Base-by-base conservation (phyloP, 2,329 filamentous ascomycete genomes). In the Paecilomyces formosus region DNA sequence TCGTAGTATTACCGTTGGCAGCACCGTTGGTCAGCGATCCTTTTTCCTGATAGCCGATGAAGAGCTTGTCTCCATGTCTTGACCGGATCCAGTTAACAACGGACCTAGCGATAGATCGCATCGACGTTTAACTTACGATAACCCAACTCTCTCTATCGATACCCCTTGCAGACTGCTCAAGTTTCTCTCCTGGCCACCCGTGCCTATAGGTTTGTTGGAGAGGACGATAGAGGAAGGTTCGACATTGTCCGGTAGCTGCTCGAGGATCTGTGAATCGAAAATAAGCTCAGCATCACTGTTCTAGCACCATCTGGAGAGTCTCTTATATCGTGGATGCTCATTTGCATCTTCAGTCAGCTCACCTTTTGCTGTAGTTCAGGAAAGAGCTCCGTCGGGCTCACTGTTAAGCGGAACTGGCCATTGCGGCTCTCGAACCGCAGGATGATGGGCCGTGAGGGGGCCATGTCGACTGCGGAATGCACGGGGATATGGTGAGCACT, bases 41-140 rank as follows among this genome's bases (percentile, higher is more conserved):
- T 57, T 82, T 78, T 66, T 89, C 83, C 65, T 87, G 78, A 76
- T 95, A 99, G 64, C 84, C 86, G 64, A 97, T 79, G 75, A 92
- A 99, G 63, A 99, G 85, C 70, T 96, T 85, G 70, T 96, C 92
- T 62, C 94, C 94, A 72, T 99, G 91, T 62, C 89, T 94, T 57
- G 21, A 54, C 18, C 33, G 12, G 1, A 39, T 35, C 28, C 11
- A 35, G 45, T 22, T 21, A 54, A 21, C 53, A 5, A 54, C 12
- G 18, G 18, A 54, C 26, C 11, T 24, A 26, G 11, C 15, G 5
- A 18, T 49, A 30, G n/a, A 54, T 54, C 28, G 55, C 18, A 9
- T 22, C 24, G 33, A 33, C 22, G 1, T 12, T 12, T 54, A 49
- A 71, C 74, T 70, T 68, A 84, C 82, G 76, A 80, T 58, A 88